A percentile compares a stretch with the other conserved stretches of the same genome.
phyloP scores from a whole-genome alignment of 2,329 filamentous ascomycete genomes.

The Stagonosporopsis chrysanthemi region DNA sequence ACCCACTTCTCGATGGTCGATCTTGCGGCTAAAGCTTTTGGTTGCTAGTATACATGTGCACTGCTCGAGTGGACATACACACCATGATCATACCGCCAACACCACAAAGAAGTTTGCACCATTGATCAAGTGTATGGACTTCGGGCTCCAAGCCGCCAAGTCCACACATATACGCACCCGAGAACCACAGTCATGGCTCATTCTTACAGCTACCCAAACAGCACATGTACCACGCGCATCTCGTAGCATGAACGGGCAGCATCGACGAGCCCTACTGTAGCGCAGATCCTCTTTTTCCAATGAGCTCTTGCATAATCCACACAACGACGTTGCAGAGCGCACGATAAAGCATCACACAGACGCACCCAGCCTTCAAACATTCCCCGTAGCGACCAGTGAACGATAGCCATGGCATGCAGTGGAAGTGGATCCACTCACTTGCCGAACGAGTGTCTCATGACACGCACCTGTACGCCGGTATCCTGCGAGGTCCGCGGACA shows the following conservation, averaged over 20 bases:
- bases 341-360: neutral
- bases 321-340: neutral
- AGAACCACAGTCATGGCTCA: constrained; percentile 1
- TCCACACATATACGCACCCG: neutral
- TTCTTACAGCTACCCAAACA: neutral
- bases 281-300: constrained; percentile 3
- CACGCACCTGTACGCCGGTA: constrained; percentile 18
- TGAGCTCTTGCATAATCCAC: neutral
- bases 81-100: neutral
- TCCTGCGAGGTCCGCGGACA: neutral
- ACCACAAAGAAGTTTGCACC: neutral
- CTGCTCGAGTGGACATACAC: neutral
- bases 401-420: constrained; percentile 16
- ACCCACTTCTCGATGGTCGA: neutral
- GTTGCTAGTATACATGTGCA: neutral
- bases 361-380: neutral
- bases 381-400: neutral
- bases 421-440: constrained; percentile 16
- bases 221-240: neutral
- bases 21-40: neutral
- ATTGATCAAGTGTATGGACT: neutral
- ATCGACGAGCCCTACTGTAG: constrained; percentile 8
- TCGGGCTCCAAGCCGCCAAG: no score
- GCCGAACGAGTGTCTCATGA: constrained; percentile 24
- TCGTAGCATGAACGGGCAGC: constrained; percentile 8